Base-by-base conservation (phyloP, 2,329 filamentous ascomycete species). In the Myriosclerotinia duriaeana region DNA sequence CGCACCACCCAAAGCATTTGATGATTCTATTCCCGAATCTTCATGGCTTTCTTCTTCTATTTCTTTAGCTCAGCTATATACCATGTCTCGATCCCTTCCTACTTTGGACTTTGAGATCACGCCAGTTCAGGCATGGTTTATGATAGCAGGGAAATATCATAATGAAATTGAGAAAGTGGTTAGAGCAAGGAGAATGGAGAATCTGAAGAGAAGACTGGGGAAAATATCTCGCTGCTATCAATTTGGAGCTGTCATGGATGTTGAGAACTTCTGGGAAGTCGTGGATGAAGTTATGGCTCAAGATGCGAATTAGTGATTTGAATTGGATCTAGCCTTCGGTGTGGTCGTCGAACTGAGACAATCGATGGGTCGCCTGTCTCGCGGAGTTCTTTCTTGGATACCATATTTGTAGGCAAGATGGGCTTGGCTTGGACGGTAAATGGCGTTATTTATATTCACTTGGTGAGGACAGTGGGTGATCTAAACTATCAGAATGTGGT, bases 51-150 rank as follows among this genome's bases (percentile, higher is more conserved):
- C 55, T 4, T 64, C 68, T 22, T 55, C 34, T 1, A 48, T 68
- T 7, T 64, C 69, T 9, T 42, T 72, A 5, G 48, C 66, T 20
- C 66, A 68, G 20, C 65, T 74, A 9, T 59, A 69, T 34, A 69
- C 58, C 5, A 72, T 75, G 70, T 64, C 66, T 14, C 63, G 60
- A 14, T 67, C 52, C 8, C 66, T 75, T 1, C 69, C 71, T 0
- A 73, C 70, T 58, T 62, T 53, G 0, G 70, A 75, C 44, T 72
- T 68, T 60, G 74, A 75, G 50, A 72, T 75, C 5, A 75, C 74
- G 38, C 74, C 74, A 22, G 74, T 75, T n/a, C 74, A 75, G 61
- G 74, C 72, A 8, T 75, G 74, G 74, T 75, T 75, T 36, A 30
- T 70, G 48, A 53, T 75, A 2, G 65, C 67, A 8, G 66, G 68